A percentile compares a stretch with the other conserved stretches of the same genome.
Evolutionary conservation across 2,329 filamentous ascomycete genomes (phyloP).

Genomic region (Macrophomina phaseolina): DNA sequence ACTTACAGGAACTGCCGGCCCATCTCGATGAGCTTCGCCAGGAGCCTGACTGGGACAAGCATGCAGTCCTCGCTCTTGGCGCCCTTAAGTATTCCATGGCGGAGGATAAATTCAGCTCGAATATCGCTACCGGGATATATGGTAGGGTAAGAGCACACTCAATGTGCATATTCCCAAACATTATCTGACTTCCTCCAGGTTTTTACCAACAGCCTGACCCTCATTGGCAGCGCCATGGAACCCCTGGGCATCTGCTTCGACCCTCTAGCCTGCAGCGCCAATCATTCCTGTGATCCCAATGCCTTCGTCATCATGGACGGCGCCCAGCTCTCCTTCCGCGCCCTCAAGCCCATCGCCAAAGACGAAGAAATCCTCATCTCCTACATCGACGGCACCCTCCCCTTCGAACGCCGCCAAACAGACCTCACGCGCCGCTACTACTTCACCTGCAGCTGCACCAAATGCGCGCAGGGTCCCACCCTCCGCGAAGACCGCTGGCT

Average conservation of each 20-base stretch:
- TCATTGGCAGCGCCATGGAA: constrained; percentile 62
- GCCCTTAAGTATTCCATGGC: constrained; percentile 59
- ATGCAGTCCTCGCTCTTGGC: constrained; percentile 60
- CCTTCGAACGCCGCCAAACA: constrained; percentile 55
- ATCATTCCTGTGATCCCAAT: constrained; percentile 69
- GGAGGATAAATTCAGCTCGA: constrained; percentile 41
- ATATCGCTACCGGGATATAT: constrained; percentile 44
- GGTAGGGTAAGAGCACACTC: constrained; percentile 45
- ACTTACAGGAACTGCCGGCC: constrained; percentile 52
- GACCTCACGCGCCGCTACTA: constrained; percentile 63
- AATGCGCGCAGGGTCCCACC: constrained; percentile 50
- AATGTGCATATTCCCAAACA: constrained; percentile 23
- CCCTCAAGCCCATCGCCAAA: constrained; percentile 58
- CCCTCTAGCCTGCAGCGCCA: constrained; percentile 59
- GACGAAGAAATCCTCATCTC: constrained; percentile 66
- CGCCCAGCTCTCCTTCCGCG: constrained; percentile 55
- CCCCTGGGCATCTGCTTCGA: constrained; percentile 65
- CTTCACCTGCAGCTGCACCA: constrained; percentile 63
- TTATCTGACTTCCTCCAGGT: constrained; percentile 45
- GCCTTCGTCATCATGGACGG: constrained; percentile 64
- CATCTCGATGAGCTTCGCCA: constrained; percentile 57
- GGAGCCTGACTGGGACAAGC: constrained; percentile 49
- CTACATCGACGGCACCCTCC: constrained; percentile 64
- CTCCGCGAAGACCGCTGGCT: constrained; percentile 50
- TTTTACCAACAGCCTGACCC: constrained; percentile 63